These are phyloP conservation scores for Lablab purpureus DNA, from an alignment of 306 rosid species.

Conservation along the genomic window DNA sequence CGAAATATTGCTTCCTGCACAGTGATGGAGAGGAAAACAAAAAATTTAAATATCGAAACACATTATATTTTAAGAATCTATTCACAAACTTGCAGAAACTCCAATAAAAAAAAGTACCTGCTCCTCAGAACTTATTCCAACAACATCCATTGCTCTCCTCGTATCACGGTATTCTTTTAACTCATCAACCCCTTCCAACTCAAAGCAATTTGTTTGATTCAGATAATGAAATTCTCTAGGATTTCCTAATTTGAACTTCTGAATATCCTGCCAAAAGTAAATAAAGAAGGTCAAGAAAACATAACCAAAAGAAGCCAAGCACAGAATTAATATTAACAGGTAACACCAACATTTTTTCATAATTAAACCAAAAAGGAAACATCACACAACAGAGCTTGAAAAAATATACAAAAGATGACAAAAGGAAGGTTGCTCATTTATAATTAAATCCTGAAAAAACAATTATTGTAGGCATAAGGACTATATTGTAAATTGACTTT, in stretches of 20 bases:
- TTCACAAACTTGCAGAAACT: constrained; percentile 42
- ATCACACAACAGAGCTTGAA: constrained; percentile 19
- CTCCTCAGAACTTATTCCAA: constrained; percentile 87
- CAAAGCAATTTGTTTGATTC: constrained; percentile 86
- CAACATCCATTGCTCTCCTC: constrained; percentile 93
- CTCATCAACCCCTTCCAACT: constrained; percentile 90
- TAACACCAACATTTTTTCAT: constrained; percentile 22
- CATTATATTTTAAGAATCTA: constrained; percentile 36
- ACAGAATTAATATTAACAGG: constrained; percentile 14
- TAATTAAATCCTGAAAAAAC: constrained; percentile 36
- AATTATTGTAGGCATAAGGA: constrained; percentile 28
- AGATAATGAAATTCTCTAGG: constrained; percentile 89
- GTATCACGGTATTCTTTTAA: constrained; percentile 82
- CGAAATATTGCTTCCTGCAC: constrained; percentile 94
- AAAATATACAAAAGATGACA: constrained; percentile 8
- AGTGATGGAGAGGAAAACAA: constrained; percentile 20
- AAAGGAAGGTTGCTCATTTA: constrained; percentile 38
- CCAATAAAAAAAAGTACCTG: constrained; percentile 75
- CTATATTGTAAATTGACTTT: constrained; percentile 33
- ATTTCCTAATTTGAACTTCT: constrained; percentile 87
- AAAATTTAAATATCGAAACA: constrained; percentile 36
- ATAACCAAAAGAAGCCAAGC: constrained; percentile 30
- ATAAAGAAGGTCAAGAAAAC: constrained; percentile 34
- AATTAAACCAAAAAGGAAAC: constrained; percentile 28
- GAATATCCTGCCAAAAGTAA: constrained; percentile 66